These are phyloP conservation scores for Cordyceps sp. DNA, from an alignment of 2,329 filamentous ascomycete species.

Conservation along the genomic window DNA sequence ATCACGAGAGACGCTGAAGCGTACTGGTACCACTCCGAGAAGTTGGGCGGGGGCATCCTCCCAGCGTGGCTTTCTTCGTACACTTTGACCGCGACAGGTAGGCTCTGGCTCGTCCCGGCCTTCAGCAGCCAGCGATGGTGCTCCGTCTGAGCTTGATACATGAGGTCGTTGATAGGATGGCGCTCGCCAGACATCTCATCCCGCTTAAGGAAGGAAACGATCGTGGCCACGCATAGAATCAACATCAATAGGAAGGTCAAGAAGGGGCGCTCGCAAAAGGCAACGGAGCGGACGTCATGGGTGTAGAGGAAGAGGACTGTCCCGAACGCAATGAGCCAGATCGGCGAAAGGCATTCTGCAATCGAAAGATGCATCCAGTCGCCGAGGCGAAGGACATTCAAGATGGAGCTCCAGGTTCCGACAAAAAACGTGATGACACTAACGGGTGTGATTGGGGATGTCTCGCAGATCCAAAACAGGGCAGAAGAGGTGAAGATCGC, in stretches of 20 bases:
- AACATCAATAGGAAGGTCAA: slow-evolving; percentile 21
- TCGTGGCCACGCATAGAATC: slow-evolving; percentile 18
- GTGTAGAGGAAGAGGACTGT: slow-evolving; percentile 26
- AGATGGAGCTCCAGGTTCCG: slow-evolving; percentile 18
- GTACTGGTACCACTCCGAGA: slow-evolving; percentile 73
- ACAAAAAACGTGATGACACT: slow-evolving; percentile 25
- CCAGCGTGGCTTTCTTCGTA: slow-evolving; percentile 39
- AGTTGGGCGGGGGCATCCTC: slow-evolving; percentile 60
- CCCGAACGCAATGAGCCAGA: slow-evolving; percentile 22
- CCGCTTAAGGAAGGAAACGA: slow-evolving; percentile 18
- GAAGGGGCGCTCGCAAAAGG: slow-evolving; percentile 23
- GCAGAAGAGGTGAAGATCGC: slow-evolving; percentile 25
- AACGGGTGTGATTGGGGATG: slow-evolving; percentile 23
- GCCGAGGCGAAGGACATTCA: slow-evolving; percentile 20
- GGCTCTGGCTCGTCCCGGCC: slow-evolving; percentile 27
- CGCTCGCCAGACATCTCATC: slow-evolving; percentile 11
- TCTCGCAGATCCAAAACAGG: slow-evolving; percentile 28
- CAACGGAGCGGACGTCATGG: slow-evolving; percentile 23
- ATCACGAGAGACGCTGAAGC: slow-evolving; percentile 57
- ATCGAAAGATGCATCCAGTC: slow-evolving; percentile 27
- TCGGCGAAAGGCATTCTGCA: slow-evolving; percentile 16
- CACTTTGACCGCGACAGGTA: slow-evolving; percentile 27
- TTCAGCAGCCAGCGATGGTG: slow-evolving; percentile 31
- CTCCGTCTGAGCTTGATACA: slow-evolving; percentile 29
- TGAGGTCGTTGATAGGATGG: slow-evolving; percentile 31